These are phyloP conservation scores for Lotus japonicus DNA, from an alignment of 306 rosid genomes.

Conservation along the genomic window DNA sequence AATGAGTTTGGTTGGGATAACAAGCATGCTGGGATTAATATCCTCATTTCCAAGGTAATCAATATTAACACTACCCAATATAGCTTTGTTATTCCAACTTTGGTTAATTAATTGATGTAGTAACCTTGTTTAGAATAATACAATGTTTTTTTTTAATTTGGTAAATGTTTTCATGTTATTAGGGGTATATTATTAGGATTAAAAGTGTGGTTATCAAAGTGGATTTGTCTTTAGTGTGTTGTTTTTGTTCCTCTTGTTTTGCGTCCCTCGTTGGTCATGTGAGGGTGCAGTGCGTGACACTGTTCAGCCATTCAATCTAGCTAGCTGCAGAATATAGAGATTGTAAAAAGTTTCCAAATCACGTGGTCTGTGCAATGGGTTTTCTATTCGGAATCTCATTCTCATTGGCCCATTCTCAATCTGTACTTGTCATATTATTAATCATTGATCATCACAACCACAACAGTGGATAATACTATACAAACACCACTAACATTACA, in stretches of 20 bases:
- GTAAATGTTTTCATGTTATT: background rate
- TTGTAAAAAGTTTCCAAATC: constrained; percentile 33
- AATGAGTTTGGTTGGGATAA: constrained; percentile 99
- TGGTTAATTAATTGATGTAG: background rate
- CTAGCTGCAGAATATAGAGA: constrained; percentile 19
- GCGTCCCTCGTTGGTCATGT: constrained; percentile 37
- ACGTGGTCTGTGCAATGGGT: constrained; percentile 39
- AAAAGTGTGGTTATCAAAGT: constrained; percentile 15
- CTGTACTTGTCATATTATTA: constrained; percentile 4
- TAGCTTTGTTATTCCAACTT: background rate
- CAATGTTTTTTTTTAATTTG: too few species aligned
- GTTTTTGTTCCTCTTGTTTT: constrained; percentile 33
- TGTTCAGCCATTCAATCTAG: constrained; percentile 22
- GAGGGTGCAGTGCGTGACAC: constrained; percentile 25
- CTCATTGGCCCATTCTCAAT: constrained; percentile 23
- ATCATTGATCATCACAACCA: constrained; percentile 19
- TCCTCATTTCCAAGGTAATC: constrained; percentile 92
- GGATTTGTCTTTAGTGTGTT: constrained; percentile 30
- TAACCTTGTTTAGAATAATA: background rate
- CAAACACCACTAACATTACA: background rate
- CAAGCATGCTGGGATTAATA: constrained; percentile 98
- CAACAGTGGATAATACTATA: background rate
- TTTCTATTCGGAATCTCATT: constrained; percentile 11
- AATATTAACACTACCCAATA: too few species aligned
- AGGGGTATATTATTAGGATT: background rate